Conservation (phyloP, 2,329 filamentous ascomycete species). For the Oidium heveae region DNA sequence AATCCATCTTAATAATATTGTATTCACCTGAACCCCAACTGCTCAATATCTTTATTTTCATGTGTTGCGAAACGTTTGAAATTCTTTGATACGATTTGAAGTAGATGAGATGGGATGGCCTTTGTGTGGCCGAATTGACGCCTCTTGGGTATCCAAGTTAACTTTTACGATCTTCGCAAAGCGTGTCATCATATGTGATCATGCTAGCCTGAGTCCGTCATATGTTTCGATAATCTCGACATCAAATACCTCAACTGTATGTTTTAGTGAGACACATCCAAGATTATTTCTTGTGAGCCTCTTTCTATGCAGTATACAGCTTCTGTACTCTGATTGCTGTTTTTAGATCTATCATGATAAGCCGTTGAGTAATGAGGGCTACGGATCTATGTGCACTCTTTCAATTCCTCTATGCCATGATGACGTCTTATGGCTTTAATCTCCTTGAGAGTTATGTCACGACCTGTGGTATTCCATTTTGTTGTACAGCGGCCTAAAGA, state of each 20-base stretch:
- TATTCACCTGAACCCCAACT: background rate
- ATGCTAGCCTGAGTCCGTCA: background rate
- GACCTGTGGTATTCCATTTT: background rate
- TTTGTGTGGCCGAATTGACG: background rate
- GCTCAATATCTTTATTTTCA: background rate
- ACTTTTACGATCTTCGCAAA: background rate
- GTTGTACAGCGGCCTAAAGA: background rate
- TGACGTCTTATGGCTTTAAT: background rate
- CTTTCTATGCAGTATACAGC: background rate
- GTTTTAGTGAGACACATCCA: background rate
- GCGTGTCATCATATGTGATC: background rate
- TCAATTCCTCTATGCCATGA: background rate
- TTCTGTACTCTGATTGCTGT: background rate
- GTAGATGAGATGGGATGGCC: background rate
- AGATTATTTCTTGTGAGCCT: background rate
- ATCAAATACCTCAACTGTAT: background rate
- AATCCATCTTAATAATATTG: background rate
- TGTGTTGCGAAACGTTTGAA: background rate
- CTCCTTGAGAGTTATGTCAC: background rate
- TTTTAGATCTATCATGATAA: background rate
- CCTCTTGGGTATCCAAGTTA: background rate
- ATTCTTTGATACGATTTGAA: background rate
- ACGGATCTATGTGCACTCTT: background rate
- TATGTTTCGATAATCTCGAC: background rate
- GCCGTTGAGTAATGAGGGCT: background rate